phyloP scores from a whole-genome alignment of 805 yeast genomes.

The Lipomyces kockii region DNA sequence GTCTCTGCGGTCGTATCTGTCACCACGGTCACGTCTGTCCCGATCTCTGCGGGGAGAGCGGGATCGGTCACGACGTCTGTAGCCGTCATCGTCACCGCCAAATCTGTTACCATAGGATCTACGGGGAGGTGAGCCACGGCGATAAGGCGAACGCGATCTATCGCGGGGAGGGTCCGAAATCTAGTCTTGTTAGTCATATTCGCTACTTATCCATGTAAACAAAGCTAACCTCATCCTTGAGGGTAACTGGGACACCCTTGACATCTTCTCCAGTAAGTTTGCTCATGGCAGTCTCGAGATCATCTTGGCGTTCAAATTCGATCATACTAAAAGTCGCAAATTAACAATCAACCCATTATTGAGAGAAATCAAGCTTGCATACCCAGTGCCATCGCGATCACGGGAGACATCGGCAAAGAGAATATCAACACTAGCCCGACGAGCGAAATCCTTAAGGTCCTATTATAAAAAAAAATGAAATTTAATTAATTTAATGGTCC shows the following conservation, averaged over 20 bases:
- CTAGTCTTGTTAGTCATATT: neutral
- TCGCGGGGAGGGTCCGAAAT: slow-evolving; percentile 38
- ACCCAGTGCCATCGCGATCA: slow-evolving; percentile 47
- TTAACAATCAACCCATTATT: neutral
- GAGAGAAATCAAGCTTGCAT: slow-evolving; percentile 8
- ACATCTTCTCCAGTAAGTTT: slow-evolving; percentile 72
- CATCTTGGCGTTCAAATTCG: slow-evolving; percentile 59
- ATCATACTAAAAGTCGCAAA: slow-evolving; percentile 35
- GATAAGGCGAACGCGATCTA: slow-evolving; percentile 36
- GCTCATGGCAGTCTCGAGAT: slow-evolving; percentile 70
- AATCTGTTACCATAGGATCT: slow-evolving; percentile 29
- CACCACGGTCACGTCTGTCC: slow-evolving; percentile 41
- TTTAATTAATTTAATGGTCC: slow-evolving; percentile 38
- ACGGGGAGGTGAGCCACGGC: slow-evolving; percentile 36
- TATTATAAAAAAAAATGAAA: slow-evolving; percentile 42
- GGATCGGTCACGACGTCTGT: slow-evolving; percentile 31
- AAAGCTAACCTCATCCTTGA: slow-evolving; percentile 68
- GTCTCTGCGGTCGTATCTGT: slow-evolving; percentile 37
- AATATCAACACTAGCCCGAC: slow-evolving; percentile 59
- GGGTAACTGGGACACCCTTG: slow-evolving; percentile 67
- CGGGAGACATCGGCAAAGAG: slow-evolving; percentile 47
- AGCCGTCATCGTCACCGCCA: slow-evolving; percentile 32
- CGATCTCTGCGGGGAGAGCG: slow-evolving; percentile 24
- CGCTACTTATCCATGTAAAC: neutral
- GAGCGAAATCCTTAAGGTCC: slow-evolving; percentile 70